phyloP scores from a whole-genome alignment of 495 filamentous ascomycete genomes.

The Podospora pseudocomata region DNA sequence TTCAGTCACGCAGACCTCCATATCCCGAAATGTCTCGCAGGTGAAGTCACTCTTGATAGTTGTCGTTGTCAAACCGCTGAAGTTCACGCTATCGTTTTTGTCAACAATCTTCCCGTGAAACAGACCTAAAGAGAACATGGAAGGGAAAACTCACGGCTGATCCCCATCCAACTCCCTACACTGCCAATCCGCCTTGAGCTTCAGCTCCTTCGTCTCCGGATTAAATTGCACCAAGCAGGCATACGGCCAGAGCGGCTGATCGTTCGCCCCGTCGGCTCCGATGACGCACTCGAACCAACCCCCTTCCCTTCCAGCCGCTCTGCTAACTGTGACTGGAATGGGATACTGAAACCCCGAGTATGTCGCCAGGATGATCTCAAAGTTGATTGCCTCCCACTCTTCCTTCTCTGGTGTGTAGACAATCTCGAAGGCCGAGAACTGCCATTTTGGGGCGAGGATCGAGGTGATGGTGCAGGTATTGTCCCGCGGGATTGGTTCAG shows the following conservation, averaged over 20 bases:
- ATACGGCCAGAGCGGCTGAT: conserved; percentile 24
- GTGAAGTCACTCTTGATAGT: conserved; percentile 11
- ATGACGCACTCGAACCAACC: conserved; percentile 25
- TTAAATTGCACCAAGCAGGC: conserved; percentile 24
- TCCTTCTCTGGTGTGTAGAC: background rate
- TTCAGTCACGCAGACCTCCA: background rate
- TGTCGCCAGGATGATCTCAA: conserved; percentile 27
- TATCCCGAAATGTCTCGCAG: background rate
- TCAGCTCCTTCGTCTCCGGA: conserved; percentile 16
- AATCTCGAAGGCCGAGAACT: conserved; percentile 24
- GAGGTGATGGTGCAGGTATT: conserved; percentile 32
- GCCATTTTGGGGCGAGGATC: conserved; percentile 27
- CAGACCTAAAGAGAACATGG: background rate
- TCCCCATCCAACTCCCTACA: conserved; percentile 29
- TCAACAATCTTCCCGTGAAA: background rate
- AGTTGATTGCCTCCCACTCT: conserved; percentile 7
- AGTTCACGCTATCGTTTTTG: conserved; percentile 17
- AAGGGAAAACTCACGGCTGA: conserved; percentile 25
- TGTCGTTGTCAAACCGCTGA: conserved; percentile 25
- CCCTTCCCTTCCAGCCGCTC: background rate
- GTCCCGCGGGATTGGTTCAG: conserved; percentile 20
- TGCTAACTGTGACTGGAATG: conserved; percentile 18
- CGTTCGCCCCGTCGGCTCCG: conserved; percentile 21
- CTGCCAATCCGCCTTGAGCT: conserved; percentile 27
- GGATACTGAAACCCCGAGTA: conserved; percentile 27